Conservation (phyloP, 306 rosid species). For the Malus domestica region ASM211411v1 NC_041801.1:5506001-5506500, state of each 20-base stretch:
- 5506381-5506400: neutral
- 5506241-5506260: neutral
- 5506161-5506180: neutral
- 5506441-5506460: constrained; percentile 63
- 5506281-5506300: neutral
- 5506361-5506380: neutral
- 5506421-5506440: constrained; percentile 40
- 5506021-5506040: constrained; percentile 62
- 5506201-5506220: neutral
- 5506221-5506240: neutral
- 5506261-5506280: neutral
- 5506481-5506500: constrained; percentile 60
- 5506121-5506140: neutral
- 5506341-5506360: neutral
- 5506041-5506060: neutral
- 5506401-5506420: neutral
- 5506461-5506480: constrained; percentile 64
- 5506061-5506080: neutral
- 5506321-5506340: neutral
- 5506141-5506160: neutral
- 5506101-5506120: neutral
- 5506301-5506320: neutral
- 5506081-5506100: neutral
- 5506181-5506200: neutral
- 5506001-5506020: constrained; percentile 80